Evolutionary conservation across 148 eudicot species (phyloP).

Genomic region (Vaccinium darrowii): DNA sequence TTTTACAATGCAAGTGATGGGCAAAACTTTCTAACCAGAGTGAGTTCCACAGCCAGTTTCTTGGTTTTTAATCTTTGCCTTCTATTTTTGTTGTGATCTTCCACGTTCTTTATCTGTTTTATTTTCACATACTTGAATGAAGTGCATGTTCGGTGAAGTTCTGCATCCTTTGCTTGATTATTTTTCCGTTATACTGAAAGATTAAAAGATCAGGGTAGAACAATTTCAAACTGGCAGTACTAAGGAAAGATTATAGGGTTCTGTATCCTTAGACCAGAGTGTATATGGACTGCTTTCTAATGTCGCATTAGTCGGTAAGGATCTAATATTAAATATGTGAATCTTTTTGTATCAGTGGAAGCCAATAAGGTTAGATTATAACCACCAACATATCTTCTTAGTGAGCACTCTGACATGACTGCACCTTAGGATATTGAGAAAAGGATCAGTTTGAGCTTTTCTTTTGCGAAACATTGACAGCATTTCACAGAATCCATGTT

Average conservation of each 20-base stretch:
- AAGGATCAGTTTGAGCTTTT: not conserved
- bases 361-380: not conserved
- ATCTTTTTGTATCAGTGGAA: constrained; percentile 1
- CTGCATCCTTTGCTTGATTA: not conserved
- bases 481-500: not conserved
- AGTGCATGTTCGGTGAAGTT: not conserved
- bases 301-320: not conserved
- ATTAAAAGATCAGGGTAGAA: too few species aligned
- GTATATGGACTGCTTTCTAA: not conserved
- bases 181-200: not conserved
- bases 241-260: not conserved
- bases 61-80: not conserved
- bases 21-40: not conserved
- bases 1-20: not conserved
- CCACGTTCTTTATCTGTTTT: not conserved
- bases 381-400: not conserved
- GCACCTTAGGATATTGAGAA: not conserved
- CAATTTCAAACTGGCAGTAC: too few species aligned
- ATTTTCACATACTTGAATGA: not conserved
- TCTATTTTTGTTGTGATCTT: not conserved
- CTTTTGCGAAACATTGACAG: not conserved
- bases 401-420: not conserved
- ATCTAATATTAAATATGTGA: not conserved
- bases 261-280: not conserved
- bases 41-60: not conserved